These are phyloP conservation scores for Termitomyces titanicus DNA, from an alignment of 768 basidiomycete species.

Conservation along the genomic window DNA sequence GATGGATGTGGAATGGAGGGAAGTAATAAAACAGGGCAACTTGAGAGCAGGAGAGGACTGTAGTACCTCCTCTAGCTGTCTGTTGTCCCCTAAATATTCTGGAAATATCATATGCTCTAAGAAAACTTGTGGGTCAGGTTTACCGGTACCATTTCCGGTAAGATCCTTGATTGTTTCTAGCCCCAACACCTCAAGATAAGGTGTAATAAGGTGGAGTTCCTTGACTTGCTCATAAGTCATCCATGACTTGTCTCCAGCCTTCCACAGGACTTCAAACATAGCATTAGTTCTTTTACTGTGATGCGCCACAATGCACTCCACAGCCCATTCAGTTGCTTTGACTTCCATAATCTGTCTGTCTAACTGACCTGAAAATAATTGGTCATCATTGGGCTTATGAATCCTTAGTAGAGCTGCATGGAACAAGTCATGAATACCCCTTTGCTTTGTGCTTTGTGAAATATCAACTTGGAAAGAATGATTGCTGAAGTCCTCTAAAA, in stretches of 20 bases:
- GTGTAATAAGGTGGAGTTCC: not conserved
- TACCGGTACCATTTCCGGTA: not conserved
- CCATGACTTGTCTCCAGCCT: not conserved
- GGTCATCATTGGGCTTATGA: constrained; percentile 22
- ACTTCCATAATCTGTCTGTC: not conserved
- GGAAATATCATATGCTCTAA: not conserved
- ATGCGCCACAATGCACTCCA: not conserved
- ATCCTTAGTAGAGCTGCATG: constrained; percentile 23
- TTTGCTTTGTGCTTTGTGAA: constrained; percentile 14
- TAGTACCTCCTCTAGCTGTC: too few species aligned
- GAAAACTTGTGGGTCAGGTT: not conserved
- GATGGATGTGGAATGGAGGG: too few species aligned
- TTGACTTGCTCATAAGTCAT: not conserved
- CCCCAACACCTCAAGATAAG: not conserved
- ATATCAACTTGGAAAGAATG: not conserved
- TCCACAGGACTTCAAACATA: not conserved
- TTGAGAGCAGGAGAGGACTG: too few species aligned
- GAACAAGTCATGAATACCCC: constrained; percentile 7
- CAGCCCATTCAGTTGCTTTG: not conserved
- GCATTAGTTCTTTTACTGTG: not conserved
- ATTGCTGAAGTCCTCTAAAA: not conserved
- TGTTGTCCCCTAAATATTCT: too few species aligned
- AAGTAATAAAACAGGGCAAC: too few species aligned
- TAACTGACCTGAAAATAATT: not conserved
- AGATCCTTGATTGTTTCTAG: not conserved